Evolutionary conservation across 1,139 yeast species (phyloP), one percentile per base, ranked within the genome.

Genomic region (Suhomyces panamericanus): DNA sequence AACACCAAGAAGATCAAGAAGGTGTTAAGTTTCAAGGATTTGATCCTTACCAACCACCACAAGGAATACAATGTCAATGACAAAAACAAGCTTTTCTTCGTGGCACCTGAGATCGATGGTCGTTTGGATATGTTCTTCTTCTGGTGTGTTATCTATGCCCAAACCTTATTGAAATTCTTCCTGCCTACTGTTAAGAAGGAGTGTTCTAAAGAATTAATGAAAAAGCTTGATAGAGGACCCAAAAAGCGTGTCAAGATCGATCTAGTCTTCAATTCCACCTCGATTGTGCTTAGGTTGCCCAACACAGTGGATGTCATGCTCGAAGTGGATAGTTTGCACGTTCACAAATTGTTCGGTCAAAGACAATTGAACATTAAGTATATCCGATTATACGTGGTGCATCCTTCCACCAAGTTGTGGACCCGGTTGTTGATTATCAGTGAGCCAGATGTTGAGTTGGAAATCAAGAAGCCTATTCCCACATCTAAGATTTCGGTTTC

Each of bases 361-460:
- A 71, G 62, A 32, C 47, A 59, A 2, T 52, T 70, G 7, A 57
- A 60, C 14, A 62, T 77, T 16, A 64, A 65, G 37, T 70, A 67
- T 42, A 57, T 70, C 26, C 62, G 85, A 35, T 58, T 81, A 39
- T 82, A 77, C 54, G 80, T 81, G 9, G 64, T 70, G 12, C 83
- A 81, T 44, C 87, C 87, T 0, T 67, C 73, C 2, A 75, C 82
- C 5, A 68, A 69, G 26, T 58, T 71, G 14, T 75, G 80, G 80
- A 55, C 76, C 0, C 57, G 78, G 37, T 56, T 73, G 32, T 55
- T 75, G 28, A 59, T 68, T 2, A 67, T 64, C 49, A 75, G 50
- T 56, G 78, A 79, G 56, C 72, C 64, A 43, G 64, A 38, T 38
- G 70, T 52, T 35, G 66, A 53, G 30, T 46, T 61, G 35, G 58